Evolutionary conservation across 2,329 filamentous ascomycete genomes (phyloP).

Genomic region (Paecilomyces variotii): DNA sequence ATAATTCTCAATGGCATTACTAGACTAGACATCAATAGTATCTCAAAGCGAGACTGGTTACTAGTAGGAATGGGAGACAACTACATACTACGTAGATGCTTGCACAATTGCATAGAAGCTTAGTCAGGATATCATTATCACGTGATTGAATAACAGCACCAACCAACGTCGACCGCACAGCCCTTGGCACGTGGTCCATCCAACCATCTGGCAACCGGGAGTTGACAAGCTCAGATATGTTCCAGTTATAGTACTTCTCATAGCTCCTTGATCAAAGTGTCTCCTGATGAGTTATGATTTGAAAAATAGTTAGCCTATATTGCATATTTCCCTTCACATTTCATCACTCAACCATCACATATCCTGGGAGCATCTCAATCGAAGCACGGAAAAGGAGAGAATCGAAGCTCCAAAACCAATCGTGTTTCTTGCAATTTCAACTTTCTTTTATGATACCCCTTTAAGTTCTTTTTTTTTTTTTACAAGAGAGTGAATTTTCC

Average conservation of each 20-base stretch:
- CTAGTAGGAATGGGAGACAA: no score
- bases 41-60: no score
- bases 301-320: conserved; percentile 2
- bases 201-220: neutral
- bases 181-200: neutral
- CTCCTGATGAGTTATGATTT: neutral
- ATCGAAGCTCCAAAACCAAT: neutral
- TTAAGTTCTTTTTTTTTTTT: neutral
- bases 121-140: neutral
- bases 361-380: neutral
- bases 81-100: neutral
- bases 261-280: neutral
- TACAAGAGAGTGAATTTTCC: neutral
- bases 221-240: neutral
- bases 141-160: neutral
- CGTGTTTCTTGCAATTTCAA: neutral
- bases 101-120: neutral
- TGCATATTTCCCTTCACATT: neutral
- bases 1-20: neutral
- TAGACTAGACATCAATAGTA: no score
- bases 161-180: neutral
- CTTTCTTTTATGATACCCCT: neutral
- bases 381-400: neutral
- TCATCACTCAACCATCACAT: neutral
- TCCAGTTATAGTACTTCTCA: neutral